A percentile compares a stretch with the other conserved stretches of the same genome.
Evolutionary conservation across 1,284 basidiomycete species (phyloP).

Genomic region (Mixia osmundae): DNA sequence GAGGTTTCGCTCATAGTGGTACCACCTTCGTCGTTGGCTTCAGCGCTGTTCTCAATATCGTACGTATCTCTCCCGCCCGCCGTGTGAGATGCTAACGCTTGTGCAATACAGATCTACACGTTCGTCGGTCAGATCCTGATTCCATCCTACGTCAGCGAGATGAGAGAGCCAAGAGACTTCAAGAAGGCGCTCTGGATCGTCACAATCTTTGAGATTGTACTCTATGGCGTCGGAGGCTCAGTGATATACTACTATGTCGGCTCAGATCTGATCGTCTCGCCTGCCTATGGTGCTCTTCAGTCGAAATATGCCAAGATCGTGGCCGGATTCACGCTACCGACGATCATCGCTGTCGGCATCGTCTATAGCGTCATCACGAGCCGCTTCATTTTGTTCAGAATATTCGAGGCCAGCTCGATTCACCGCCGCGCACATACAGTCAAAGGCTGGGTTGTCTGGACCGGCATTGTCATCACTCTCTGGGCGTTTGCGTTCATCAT

Average conservation of each 20-base stretch:
- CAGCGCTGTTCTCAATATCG: constrained; percentile 25
- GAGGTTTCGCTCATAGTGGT: constrained; percentile 20
- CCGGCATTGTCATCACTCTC: constrained; percentile 30
- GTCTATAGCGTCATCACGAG: constrained; percentile 25
- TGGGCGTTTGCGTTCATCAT: constrained; percentile 40
- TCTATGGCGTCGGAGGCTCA: constrained; percentile 37
- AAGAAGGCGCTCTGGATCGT: constrained; percentile 23
- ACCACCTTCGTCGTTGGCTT: constrained; percentile 35
- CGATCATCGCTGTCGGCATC: constrained; percentile 28
- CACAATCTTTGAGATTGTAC: constrained; percentile 32
- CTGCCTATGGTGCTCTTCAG: constrained; percentile 5
- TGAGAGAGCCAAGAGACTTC: constrained; percentile 38
- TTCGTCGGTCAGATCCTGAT: constrained; percentile 37
- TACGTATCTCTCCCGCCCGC: constrained; percentile 4
- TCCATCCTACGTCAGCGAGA: constrained; percentile 27
- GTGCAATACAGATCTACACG: too few species aligned
- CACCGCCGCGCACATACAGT: constrained; percentile 22
- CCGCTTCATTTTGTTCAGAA: constrained; percentile 31
- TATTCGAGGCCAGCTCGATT: constrained; percentile 21
- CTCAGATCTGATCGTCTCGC: constrained; percentile 7
- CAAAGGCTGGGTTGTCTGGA: constrained; percentile 36
- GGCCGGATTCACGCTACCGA: constrained; percentile 28
- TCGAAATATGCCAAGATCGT: constrained; percentile 5
- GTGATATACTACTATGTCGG: constrained; percentile 35
- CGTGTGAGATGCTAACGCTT: too few species aligned